Evolutionary conservation across 805 yeast species (phyloP).

Genomic region (Yarrowia sp.): DNA sequence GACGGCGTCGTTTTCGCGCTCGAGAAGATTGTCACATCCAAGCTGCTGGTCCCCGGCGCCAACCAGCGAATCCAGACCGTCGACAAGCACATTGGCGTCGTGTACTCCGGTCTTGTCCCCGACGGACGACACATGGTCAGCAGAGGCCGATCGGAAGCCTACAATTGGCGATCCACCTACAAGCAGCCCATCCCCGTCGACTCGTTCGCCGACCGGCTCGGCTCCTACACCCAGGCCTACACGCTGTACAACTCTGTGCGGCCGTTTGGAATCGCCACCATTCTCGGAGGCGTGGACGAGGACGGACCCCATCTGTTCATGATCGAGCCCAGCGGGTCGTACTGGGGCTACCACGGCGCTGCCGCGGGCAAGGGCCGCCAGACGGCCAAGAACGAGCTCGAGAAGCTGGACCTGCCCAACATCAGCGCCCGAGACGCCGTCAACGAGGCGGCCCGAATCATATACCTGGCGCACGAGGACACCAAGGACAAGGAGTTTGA

Average conservation of each 20-base stretch:
- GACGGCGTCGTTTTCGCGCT: slow-evolving; percentile 97
- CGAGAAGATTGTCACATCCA: slow-evolving; percentile 87
- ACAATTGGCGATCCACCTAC: slow-evolving; percentile 70
- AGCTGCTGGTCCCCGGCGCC: slow-evolving; percentile 81
- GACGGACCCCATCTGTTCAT: slow-evolving; percentile 90
- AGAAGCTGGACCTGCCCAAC: slow-evolving; percentile 72
- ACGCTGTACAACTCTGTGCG: slow-evolving; percentile 95
- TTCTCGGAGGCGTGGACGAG: slow-evolving; percentile 89
- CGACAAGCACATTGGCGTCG: slow-evolving; percentile 88
- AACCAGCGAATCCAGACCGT: slow-evolving; percentile 90
- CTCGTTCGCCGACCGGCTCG: slow-evolving; percentile 80
- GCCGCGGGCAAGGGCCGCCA: slow-evolving; percentile 99
- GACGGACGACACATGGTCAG: slow-evolving; percentile 93
- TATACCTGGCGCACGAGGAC: slow-evolving; percentile 94
- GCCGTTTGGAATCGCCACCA: slow-evolving; percentile 93
- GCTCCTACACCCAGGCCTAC: slow-evolving; percentile 90
- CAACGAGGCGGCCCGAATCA: slow-evolving; percentile 89
- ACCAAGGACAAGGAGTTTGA: slow-evolving; percentile 97
- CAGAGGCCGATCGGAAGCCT: slow-evolving; percentile 90
- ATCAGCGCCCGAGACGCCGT: slow-evolving; percentile 79
- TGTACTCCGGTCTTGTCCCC: slow-evolving; percentile 91
- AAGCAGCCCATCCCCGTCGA: slow-evolving; percentile 75
- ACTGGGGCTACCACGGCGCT: slow-evolving; percentile 97
- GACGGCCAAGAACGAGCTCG: slow-evolving; percentile 94
- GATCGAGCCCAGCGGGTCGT: slow-evolving; percentile 96